Conservation (phyloP, 331 rosid genomes). For the Telfairia occidentalis region DNA sequence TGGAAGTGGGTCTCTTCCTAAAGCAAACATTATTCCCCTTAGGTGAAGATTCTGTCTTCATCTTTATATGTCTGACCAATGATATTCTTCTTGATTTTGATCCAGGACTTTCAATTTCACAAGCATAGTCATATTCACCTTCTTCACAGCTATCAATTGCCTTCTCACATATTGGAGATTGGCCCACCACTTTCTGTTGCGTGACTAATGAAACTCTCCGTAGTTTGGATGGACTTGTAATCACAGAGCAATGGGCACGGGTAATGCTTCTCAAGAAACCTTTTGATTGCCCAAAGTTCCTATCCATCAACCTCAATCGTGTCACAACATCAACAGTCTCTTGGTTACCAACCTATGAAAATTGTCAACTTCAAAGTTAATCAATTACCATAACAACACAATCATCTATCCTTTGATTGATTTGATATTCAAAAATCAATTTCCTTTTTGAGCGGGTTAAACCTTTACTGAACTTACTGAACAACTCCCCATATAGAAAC, state of each 20-base stretch:
- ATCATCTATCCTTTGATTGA: background rate
- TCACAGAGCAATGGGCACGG: slow-evolving; percentile 21
- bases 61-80: slow-evolving; percentile 22
- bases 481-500: background rate
- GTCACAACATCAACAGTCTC: slow-evolving; percentile 38
- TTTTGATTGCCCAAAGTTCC: slow-evolving; percentile 18
- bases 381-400: background rate
- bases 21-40: slow-evolving; percentile 20
- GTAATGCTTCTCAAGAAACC: slow-evolving; percentile 16
- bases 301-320: slow-evolving; percentile 19
- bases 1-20: slow-evolving; percentile 16
- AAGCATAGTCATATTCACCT: slow-evolving; percentile 21
- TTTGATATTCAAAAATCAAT: background rate
- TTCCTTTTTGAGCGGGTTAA: background rate
- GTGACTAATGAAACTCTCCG: slow-evolving; percentile 38
- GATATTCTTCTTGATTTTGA: slow-evolving; percentile 40
- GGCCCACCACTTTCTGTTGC: slow-evolving; percentile 17
- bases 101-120: slow-evolving; percentile 38
- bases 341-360: slow-evolving; percentile 44
- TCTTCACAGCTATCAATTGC: slow-evolving; percentile 18
- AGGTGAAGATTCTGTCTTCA: slow-evolving; percentile 25
- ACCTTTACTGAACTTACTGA: background rate
- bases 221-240: slow-evolving; percentile 36
- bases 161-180: slow-evolving; percentile 24
- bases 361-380: slow-evolving; percentile 1